These are phyloP conservation scores for Abortiporus biennis DNA, from an alignment of 1,284 basidiomycete genomes.

Conservation along the genomic window DNA sequence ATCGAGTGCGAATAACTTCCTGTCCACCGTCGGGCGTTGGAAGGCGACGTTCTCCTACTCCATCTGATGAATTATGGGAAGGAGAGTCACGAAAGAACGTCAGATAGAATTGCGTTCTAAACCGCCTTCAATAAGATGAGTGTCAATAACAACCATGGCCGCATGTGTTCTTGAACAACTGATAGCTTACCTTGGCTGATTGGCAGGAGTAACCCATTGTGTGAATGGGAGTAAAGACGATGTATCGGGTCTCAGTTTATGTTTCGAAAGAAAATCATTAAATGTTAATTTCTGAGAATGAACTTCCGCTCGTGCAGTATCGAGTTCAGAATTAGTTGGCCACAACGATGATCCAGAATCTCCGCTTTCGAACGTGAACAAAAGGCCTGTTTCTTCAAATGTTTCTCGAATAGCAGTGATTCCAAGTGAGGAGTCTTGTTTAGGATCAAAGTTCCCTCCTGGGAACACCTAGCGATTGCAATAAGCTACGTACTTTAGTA, in stretches of 20 bases:
- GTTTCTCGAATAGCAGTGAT: slow-evolving; percentile 68
- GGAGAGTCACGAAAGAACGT: slow-evolving; percentile 44
- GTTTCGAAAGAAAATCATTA: slow-evolving; percentile 42
- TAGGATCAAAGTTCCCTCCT: slow-evolving; percentile 58
- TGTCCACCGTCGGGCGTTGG: slow-evolving; percentile 64
- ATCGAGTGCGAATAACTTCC: slow-evolving; percentile 62
- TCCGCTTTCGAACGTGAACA: slow-evolving; percentile 41
- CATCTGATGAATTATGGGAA: slow-evolving; percentile 43
- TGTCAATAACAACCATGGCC: not conserved
- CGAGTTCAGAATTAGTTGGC: slow-evolving; percentile 34
- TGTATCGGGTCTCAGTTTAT: slow-evolving; percentile 37
- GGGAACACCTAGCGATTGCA: slow-evolving; percentile 79
- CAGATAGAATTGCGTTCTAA: slow-evolving; percentile 63
- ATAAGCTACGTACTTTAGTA: too few relatives aligned
- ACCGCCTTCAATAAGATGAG: slow-evolving; percentile 42
- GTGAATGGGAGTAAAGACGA: slow-evolving; percentile 56
- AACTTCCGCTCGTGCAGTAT: slow-evolving; percentile 49
- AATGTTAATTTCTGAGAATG: slow-evolving; percentile 47
- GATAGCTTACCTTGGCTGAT: slow-evolving; percentile 40
- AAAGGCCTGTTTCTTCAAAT: slow-evolving; percentile 66
- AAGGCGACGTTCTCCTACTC: slow-evolving; percentile 45
- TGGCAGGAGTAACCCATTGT: slow-evolving; percentile 61
- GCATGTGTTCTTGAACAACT: not conserved
- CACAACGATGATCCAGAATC: not conserved
- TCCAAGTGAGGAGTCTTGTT: slow-evolving; percentile 48